These are phyloP conservation scores for Berkeleyomyces basicola DNA, from an alignment of 2,329 filamentous ascomycete genomes.

Conservation along the genomic window DNA sequence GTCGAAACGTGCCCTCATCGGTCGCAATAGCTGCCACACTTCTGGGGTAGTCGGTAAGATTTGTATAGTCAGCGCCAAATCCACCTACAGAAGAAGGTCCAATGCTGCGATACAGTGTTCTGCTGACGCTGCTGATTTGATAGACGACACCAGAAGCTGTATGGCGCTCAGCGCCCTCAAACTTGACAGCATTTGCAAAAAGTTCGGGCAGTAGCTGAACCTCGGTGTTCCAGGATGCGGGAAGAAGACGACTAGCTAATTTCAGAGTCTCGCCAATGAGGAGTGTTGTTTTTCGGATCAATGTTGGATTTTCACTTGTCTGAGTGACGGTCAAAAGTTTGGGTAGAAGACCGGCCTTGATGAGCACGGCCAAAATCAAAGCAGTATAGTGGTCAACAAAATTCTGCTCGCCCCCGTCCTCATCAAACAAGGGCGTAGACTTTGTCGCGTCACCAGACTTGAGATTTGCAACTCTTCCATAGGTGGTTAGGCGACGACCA, in stretches of 20 bases:
- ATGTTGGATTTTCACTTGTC: constrained; percentile 46
- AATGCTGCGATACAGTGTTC: constrained; percentile 70
- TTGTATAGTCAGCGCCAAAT: constrained; percentile 18
- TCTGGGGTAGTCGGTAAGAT: constrained; percentile 40
- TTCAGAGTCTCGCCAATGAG: constrained; percentile 84
- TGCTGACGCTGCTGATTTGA: constrained; percentile 93
- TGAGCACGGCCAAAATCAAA: constrained; percentile 66
- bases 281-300: constrained; percentile 79
- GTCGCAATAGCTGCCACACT: constrained; percentile 12
- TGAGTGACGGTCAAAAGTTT: constrained; percentile 48
- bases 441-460: constrained; percentile 39
- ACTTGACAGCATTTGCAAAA: constrained; percentile 58
- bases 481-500: constrained; percentile 81
- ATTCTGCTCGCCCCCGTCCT: constrained; percentile 61
- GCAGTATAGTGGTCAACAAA: constrained; percentile 91
- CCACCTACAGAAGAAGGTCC: background rate
- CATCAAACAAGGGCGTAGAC: constrained; percentile 35
- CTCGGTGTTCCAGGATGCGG: constrained; percentile 63
- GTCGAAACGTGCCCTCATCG: constrained; percentile 47
- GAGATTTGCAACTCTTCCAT: constrained; percentile 80
- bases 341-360: constrained; percentile 60
- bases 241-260: constrained; percentile 70
- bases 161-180: constrained; percentile 55
- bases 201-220: constrained; percentile 80
- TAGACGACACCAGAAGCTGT: constrained; percentile 83